phyloP scores from a whole-genome alignment of 2,329 filamentous ascomycete species.

The Monosporascus sp. region DNA sequence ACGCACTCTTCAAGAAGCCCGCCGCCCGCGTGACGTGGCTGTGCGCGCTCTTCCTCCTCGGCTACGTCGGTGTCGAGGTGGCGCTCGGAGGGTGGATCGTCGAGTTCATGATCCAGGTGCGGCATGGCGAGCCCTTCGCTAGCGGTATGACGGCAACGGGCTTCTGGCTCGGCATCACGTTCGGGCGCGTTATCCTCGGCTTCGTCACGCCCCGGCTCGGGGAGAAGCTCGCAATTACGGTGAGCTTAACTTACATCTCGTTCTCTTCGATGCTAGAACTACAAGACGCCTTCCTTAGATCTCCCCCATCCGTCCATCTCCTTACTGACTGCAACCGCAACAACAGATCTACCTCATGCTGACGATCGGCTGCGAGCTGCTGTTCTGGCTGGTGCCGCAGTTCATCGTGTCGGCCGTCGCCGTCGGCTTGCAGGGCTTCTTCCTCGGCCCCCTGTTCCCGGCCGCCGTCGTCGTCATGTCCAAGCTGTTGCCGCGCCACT shows the following conservation, averaged over 20 bases:
- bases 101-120: conserved; percentile 73
- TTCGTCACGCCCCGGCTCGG: conserved; percentile 69
- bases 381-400: conserved; percentile 78
- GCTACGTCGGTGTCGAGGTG: conserved; percentile 72
- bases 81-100: conserved; percentile 79
- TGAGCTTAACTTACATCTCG: conserved; percentile 10
- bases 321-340: conserved; percentile 4
- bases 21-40: conserved; percentile 58
- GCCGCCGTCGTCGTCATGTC: conserved; percentile 65
- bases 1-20: conserved; percentile 36
- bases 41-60: conserved; percentile 66
- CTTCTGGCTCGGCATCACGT: conserved; percentile 75
- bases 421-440: conserved; percentile 69
- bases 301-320: neutral
- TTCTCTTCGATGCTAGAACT: neutral
- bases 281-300: neutral
- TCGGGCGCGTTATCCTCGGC: conserved; percentile 64
- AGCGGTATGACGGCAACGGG: conserved; percentile 72
- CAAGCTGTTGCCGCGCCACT: conserved; percentile 60
- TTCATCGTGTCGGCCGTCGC: conserved; percentile 71
- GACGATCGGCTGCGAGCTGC: conserved; percentile 59
- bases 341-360: conserved; percentile 55
- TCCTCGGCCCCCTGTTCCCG: conserved; percentile 73
- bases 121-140: conserved; percentile 61
- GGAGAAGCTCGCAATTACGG: conserved; percentile 57